These are phyloP conservation scores for Papiliotrema terrestris DNA, from an alignment of 1,284 basidiomycete genomes.

Conservation along the genomic window DNA sequence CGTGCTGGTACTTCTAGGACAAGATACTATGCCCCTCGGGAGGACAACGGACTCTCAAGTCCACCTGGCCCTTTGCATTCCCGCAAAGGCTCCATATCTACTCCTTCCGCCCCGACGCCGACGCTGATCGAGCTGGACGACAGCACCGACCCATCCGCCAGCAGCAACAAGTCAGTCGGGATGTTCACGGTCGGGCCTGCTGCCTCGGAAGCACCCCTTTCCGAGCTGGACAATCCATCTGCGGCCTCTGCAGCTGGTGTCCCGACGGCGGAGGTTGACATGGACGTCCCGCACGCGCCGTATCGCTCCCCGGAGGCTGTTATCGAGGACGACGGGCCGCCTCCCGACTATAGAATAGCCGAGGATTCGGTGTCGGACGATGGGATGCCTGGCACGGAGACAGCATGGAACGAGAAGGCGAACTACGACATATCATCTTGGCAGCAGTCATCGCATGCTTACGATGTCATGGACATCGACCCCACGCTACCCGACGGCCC, in stretches of 20 bases:
- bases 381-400: background rate
- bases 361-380: constrained; percentile 28
- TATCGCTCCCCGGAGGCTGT: constrained; percentile 44
- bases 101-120: background rate
- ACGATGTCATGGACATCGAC: constrained; percentile 22
- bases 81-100: background rate
- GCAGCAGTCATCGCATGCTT: background rate
- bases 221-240: background rate
- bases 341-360: constrained; percentile 30
- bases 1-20: constrained; percentile 29
- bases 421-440: background rate
- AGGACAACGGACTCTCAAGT: background rate
- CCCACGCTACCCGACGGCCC: background rate
- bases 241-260: background rate
- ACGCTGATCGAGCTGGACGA: background rate
- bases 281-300: constrained; percentile 20
- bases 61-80: background rate
- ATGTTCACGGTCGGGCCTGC: background rate
- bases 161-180: background rate
- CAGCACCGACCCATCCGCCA: background rate
- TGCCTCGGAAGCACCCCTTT: background rate
- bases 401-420: background rate
- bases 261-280: background rate
- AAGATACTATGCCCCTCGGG: constrained; percentile 7
- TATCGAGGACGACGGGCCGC: constrained; percentile 36